Percentiles rank a stretch among this genome's conserved stretches.
These are phyloP conservation scores for Mortierella sp. DNA, from an alignment of 371 early-diverging fungal species.

Conservation along the genomic window DNA sequence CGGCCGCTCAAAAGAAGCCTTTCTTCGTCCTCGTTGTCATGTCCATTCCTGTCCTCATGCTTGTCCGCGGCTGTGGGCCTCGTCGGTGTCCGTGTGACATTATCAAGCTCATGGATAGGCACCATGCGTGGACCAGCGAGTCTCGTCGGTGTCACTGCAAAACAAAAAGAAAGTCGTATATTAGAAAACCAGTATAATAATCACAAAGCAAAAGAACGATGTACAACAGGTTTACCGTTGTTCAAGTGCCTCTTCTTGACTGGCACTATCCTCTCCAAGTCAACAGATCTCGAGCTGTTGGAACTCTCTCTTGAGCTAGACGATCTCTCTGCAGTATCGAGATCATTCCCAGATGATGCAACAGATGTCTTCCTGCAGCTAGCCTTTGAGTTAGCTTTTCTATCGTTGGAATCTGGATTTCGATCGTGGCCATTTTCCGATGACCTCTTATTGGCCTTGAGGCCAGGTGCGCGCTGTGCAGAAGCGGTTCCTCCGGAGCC, in stretches of 20 bases:
- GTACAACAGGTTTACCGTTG: not conserved
- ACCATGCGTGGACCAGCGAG: conserved; percentile 29
- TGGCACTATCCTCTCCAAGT: conserved; percentile 22
- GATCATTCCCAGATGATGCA: not conserved
- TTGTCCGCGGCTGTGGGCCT: not conserved
- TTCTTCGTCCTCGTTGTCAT: not conserved
- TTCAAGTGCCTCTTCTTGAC: conserved; percentile 29
- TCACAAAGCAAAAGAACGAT: not conserved
- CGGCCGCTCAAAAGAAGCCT: not conserved
- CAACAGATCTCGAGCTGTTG: not conserved
- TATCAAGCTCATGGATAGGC: conserved; percentile 29
- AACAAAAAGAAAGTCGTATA: too few species aligned
- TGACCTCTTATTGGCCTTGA: conserved; percentile 3
- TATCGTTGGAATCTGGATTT: too few species aligned
- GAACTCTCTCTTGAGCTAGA: not conserved
- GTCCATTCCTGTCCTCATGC: not conserved
- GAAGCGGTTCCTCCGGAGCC: not conserved
- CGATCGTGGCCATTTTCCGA: not conserved
- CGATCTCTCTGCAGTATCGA: not conserved
- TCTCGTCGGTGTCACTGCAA: not conserved
- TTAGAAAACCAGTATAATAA: not conserved
- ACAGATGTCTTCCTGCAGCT: not conserved
- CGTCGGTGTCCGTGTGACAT: not conserved
- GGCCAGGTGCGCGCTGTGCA: not conserved
- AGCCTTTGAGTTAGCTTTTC: not conserved